Evolutionary conservation across 164 flowering plant species (phyloP), one percentile per base, ranked within the genome.

Genomic region (Saururus chinensis): DNA sequence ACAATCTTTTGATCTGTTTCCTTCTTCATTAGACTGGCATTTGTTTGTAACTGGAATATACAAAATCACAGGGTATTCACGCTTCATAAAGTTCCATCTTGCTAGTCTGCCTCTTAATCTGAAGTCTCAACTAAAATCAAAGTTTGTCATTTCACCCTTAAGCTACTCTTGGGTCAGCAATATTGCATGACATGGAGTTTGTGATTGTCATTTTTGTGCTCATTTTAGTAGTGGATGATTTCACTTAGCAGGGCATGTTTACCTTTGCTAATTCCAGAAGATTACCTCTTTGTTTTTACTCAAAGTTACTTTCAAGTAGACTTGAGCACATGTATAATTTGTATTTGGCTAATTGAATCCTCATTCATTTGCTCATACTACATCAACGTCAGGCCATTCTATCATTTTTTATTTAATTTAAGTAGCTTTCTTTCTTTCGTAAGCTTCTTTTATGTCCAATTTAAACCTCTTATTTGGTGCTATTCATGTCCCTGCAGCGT

Each of bases 1-100:
- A n/a, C 60, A 51, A 40, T 45, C 56, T 42, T 61, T 60, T 70
- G 62, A 60, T 51, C 45, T 66, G 37, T n/a, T 35, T 65, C 35
- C 51, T 30, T 52, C 1, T 23, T 11, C n/a, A 1, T 59, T 14
- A n/a, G n/a, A n/a, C n/a, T 57, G 6, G 37, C 37, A 30, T 30
- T 30, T 30, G 37, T 30, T 30, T 30, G 37, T 30, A 30, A 30
- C 2, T 30, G 37, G 4, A 30, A 2, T 30, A 2, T 30, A 6
- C 37, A 30, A 30, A 30, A 30, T 2, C 37, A 30, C 37, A 30
- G 37, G 37, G 37, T 6, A 2, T 30, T 2, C 6, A 6, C 2
- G 37, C 37, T 30, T 30, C 37, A 30, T 30, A 30, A 30, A 30
- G 37, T 30, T 30, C 24, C 24, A 2, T 3, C 51, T 0, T 40